A percentile compares a stretch with the other conserved stretches of the same genome.
phyloP scores from a whole-genome alignment of 805 yeast species.

The Kazachstania kunashirensis region DNA sequence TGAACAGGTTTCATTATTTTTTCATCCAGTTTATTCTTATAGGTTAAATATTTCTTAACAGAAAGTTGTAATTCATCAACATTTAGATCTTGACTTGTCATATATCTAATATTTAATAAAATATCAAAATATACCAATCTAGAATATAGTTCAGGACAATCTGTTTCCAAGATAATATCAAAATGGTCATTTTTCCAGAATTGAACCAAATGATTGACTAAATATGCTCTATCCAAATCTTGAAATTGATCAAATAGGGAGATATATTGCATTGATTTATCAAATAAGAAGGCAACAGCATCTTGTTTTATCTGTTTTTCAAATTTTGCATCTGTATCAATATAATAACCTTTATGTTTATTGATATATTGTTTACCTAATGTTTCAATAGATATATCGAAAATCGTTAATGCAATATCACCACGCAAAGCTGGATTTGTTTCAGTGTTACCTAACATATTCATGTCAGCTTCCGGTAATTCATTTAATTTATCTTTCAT shows the following conservation, averaged over 20 bases:
- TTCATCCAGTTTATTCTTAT: constrained; percentile 36
- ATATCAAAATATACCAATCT: constrained; percentile 42
- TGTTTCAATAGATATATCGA: constrained; percentile 54
- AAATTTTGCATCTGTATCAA: constrained; percentile 27
- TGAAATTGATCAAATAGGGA: constrained; percentile 57
- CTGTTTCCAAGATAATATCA: constrained; percentile 20
- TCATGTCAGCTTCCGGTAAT: constrained; percentile 80
- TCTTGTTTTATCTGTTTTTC: constrained; percentile 24
- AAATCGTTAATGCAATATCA: constrained; percentile 59
- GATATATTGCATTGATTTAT: constrained; percentile 39
- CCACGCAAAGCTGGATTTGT: constrained; percentile 72
- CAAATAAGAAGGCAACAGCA: constrained; percentile 29
- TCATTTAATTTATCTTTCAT: constrained; percentile 54
- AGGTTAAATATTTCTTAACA: constrained; percentile 61
- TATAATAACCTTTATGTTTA: constrained; percentile 28
- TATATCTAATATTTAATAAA: constrained; percentile 56
- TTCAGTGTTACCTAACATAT: constrained; percentile 77
- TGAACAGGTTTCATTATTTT: constrained; percentile 30
- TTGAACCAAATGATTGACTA: constrained; percentile 54
- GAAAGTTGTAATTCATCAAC: constrained; percentile 56
- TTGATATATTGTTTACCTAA: constrained; percentile 27
- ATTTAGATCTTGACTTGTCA: constrained; percentile 30
- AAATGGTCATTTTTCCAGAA: constrained; percentile 39
- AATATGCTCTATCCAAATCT: constrained; percentile 57
- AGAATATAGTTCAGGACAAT: constrained; percentile 31